These are phyloP conservation scores for Cryptosporidium baileyi DNA, from an alignment of 169 alveolate genomes.

Conservation along the genomic window DNA sequence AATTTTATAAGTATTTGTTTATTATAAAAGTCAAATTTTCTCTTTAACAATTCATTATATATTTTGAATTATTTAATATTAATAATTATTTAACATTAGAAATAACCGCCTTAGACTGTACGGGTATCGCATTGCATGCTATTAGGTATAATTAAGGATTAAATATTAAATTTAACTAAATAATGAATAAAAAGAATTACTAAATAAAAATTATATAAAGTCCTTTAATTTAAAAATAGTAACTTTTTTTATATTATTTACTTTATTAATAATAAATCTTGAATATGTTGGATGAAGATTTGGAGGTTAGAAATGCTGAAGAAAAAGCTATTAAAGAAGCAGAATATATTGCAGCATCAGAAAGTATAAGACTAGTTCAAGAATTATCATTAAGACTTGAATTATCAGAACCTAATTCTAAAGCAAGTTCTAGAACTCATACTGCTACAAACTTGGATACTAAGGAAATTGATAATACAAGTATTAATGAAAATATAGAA, in stretches of 20 bases:
- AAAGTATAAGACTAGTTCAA: constrained; percentile 6
- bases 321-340: constrained; percentile 54
- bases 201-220: background rate
- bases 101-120: constrained; percentile 51
- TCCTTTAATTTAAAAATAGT: background rate
- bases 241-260: background rate
- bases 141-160: constrained; percentile 12
- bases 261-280: background rate
- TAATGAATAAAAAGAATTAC: background rate
- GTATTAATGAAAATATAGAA: background rate
- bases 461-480: background rate
- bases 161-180: background rate
- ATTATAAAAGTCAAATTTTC: no score
- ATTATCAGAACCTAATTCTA: constrained; percentile 18
- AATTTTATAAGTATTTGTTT: no score
- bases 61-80: no score
- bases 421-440: background rate
- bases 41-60: no score
- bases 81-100: no score
- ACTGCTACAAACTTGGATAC: background rate
- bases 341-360: constrained; percentile 46
- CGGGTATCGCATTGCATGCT: constrained; percentile 69
- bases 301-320: constrained; percentile 11
- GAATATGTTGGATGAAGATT: background rate
- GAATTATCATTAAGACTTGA: constrained; percentile 40